A percentile compares a stretch with the other conserved stretches of the same genome.
These are phyloP conservation scores for Penicillium concentricum DNA, from an alignment of 2,329 filamentous ascomycete genomes.

Conservation along the genomic window DNA sequence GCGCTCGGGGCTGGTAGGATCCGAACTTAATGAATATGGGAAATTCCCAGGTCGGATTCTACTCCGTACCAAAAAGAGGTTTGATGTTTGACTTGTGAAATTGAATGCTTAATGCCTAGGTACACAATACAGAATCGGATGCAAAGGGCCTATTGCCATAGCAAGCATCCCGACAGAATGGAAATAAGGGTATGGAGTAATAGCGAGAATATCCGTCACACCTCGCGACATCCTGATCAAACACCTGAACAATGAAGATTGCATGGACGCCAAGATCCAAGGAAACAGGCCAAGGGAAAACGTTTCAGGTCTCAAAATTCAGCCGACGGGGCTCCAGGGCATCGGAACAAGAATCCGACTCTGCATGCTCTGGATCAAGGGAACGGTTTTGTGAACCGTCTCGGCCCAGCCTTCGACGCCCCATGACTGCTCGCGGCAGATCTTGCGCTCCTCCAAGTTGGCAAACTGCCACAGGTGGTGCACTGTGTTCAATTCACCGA, in stretches of 20 bases:
- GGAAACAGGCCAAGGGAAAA: neutral
- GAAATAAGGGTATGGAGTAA: neutral
- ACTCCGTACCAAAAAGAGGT: neutral
- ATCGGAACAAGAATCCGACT: constrained; percentile 89
- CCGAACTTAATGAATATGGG: neutral
- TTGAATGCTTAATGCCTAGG: constrained; percentile 17
- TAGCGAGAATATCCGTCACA: neutral
- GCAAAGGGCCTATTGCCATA: neutral
- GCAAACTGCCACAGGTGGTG: constrained; percentile 99
- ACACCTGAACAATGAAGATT: neutral
- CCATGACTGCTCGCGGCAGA: constrained; percentile 92
- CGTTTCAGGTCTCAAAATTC: constrained; percentile 22
- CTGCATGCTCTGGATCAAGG: constrained; percentile 95
- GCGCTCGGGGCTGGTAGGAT: neutral
- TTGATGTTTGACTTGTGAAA: constrained; percentile 4
- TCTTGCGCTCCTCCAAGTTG: constrained; percentile 88
- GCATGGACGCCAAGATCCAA: neutral
- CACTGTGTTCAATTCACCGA: constrained; percentile 95
- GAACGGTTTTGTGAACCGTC: constrained; percentile 97
- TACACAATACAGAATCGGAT: constrained; percentile 21
- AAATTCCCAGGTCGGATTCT: neutral
- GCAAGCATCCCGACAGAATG: neutral
- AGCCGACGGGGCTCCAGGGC: constrained; percentile 93
- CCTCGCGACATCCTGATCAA: neutral
- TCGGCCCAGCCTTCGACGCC: constrained; percentile 92